Evolutionary conservation across 495 filamentous ascomycete species (phyloP), one percentile per base, ranked within the genome.

Genomic region (Chlorociboria aeruginascens): DNA sequence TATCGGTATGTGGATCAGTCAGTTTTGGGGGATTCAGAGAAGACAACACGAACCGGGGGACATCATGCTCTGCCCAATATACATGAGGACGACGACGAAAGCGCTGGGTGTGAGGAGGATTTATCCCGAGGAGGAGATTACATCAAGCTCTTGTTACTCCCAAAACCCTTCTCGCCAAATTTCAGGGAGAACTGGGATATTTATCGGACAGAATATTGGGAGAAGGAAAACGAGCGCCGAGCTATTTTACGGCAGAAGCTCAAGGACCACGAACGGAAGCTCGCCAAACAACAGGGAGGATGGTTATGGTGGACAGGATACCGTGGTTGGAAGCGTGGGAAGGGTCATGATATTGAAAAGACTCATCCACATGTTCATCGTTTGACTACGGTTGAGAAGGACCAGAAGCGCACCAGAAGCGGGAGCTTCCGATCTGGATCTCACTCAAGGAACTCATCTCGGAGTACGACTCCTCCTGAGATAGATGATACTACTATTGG

Each of bases 101-200:
- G 29, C 12, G 42, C 43, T 25, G 82, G 81, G 10, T 77, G 79
- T 47, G 85, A 85, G 37, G 93, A 98, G 61, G 90, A 96, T 58
- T 71, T 95, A 44, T 80, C 87, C 4, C 78, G 83, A 0, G 89
- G 90, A 8, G 92, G 92, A 6, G 87, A 96, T 61, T 83, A 88
- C 58, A 78, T 98, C 32, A 93, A 92, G 58, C 74, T 98, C 17
- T 69, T 98, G 14, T 71, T 98, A 10, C 73, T 96, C 33, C 89
- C 92, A 6, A 98, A 98, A 63, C 86, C 89, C 0, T 98, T 98
- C 54, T 89, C 86, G 9, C 82, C 93, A 0, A 85, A 85, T 45
- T 97, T 98, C 60, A 78, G 92, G n/a, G 87, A 95, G 59, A 94
- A 93, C 50, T 98, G 92, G 92, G 92, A 98, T 57, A 63, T 88